Conservation (phyloP, 1,284 basidiomycete genomes). For the Anthracocystis panici-leucophaei region DNA sequence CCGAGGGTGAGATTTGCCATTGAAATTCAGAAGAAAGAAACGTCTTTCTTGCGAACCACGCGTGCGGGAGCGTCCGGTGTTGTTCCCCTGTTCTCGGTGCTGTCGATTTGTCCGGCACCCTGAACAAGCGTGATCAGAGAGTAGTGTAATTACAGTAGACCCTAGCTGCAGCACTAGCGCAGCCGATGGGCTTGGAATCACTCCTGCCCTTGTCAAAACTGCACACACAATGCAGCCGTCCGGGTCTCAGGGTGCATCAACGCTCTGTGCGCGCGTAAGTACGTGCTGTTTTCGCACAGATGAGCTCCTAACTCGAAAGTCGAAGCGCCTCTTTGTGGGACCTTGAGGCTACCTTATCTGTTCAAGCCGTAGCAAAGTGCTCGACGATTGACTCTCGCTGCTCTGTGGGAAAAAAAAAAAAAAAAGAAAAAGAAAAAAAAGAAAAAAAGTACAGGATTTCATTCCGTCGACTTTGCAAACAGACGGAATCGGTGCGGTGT, state of each 20-base stretch:
- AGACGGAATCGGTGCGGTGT: background rate
- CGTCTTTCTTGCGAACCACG: too few relatives aligned
- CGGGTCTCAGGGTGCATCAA: background rate
- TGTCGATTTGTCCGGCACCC: too few relatives aligned
- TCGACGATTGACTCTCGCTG: background rate
- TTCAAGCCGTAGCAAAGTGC: background rate
- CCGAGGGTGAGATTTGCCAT: too few relatives aligned
- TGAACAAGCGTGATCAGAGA: too few relatives aligned
- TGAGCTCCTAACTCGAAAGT: background rate
- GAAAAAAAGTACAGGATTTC: too few relatives aligned
- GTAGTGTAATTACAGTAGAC: too few relatives aligned
- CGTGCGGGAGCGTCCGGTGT: too few relatives aligned
- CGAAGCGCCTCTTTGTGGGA: background rate
- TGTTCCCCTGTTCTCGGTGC: too few relatives aligned
- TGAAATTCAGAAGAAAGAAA: too few relatives aligned
- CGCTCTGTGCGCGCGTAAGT: background rate
- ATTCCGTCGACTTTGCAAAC: background rate
- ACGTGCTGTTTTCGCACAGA: background rate
- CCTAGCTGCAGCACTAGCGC: background rate
- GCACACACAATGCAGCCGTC: background rate
- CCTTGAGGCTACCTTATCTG: background rate
- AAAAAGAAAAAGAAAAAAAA: too few relatives aligned
- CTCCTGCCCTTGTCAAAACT: background rate
- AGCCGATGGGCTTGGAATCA: constrained; percentile 3
- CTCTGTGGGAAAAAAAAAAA: too few relatives aligned